phyloP scores from a whole-genome alignment of 148 eudicot species.

The Cornus suecica region DNA sequence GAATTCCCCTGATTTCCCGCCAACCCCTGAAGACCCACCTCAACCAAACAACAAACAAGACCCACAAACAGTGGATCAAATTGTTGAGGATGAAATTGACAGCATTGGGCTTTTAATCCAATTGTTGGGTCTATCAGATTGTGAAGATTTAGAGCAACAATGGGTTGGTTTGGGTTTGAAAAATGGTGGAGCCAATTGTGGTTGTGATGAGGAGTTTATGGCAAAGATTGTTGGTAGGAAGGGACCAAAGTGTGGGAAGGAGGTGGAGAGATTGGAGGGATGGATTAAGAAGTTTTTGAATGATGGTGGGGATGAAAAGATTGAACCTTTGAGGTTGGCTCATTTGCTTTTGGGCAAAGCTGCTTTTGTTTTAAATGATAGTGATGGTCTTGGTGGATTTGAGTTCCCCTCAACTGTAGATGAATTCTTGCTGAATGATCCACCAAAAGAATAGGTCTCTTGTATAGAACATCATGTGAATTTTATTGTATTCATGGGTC shows the following conservation, averaged over 20 bases:
- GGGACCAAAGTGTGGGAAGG: conserved; percentile 67
- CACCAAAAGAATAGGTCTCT: conserved; percentile 33
- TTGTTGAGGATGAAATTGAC: conserved; percentile 20
- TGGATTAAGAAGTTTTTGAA: conserved; percentile 63
- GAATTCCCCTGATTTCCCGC: conserved; percentile 42
- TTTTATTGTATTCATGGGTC: background rate
- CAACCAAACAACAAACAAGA: conserved; percentile 21
- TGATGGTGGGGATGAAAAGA: conserved; percentile 22
- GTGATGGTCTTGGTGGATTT: conserved; percentile 37
- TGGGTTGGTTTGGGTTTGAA: conserved; percentile 1
- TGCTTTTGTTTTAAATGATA: conserved; percentile 35
- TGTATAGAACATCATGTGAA: background rate
- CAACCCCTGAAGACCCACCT: conserved; percentile 34
- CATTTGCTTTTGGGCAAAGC: conserved; percentile 79
- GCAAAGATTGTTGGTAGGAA: conserved; percentile 67
- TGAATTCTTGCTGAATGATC: conserved; percentile 68
- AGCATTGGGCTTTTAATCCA: conserved; percentile 60
- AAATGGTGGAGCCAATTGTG: conserved; percentile 20
- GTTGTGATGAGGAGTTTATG: conserved; percentile 57
- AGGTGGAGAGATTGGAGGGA: conserved; percentile 63
- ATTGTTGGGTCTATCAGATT: conserved; percentile 50
- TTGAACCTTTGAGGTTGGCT: conserved; percentile 67
- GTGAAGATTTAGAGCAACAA: conserved; percentile 12
- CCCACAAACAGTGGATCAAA: conserved; percentile 8
- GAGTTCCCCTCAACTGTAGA: conserved; percentile 71